A percentile compares a stretch with the other conserved stretches of the same genome.
These are phyloP conservation scores for Aspergillus terreus DNA, from an alignment of 2,329 filamentous ascomycete genomes.

Conservation along the genomic window DNA sequence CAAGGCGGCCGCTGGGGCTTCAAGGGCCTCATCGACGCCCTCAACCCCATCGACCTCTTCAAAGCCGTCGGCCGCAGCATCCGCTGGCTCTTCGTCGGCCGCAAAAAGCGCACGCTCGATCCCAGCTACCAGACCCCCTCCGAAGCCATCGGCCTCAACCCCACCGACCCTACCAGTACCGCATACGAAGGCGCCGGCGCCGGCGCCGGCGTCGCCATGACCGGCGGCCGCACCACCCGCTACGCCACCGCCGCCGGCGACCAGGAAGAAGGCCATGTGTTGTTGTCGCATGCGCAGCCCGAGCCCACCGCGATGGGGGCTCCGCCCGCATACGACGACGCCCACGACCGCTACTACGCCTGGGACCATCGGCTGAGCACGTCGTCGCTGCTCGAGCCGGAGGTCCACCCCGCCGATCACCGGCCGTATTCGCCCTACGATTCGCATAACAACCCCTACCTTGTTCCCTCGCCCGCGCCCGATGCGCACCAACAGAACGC, in stretches of 20 bases:
- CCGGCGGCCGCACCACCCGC: slow-evolving; percentile 18
- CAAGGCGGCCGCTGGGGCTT: slow-evolving; percentile 63
- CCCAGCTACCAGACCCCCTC: slow-evolving; percentile 34
- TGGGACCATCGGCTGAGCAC: slow-evolving; percentile 8
- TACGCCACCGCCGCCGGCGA: slow-evolving; percentile 24
- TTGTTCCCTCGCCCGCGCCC: slow-evolving; percentile 12
- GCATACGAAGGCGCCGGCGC: slow-evolving; percentile 27
- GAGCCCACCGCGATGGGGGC: slow-evolving; percentile 23
- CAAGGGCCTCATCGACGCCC: slow-evolving; percentile 64
- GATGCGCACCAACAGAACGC: slow-evolving; percentile 11
- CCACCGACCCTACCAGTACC: slow-evolving; percentile 18
- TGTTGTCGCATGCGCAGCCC: slow-evolving; percentile 37
- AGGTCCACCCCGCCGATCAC: slow-evolving; percentile 4
- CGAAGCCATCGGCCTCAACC: slow-evolving; percentile 28
- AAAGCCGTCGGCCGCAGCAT: slow-evolving; percentile 75
- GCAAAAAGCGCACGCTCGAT: slow-evolving; percentile 47
- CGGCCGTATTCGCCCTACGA: slow-evolving; percentile 18
- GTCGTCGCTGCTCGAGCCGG: slow-evolving; percentile 12
- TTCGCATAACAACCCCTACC: slow-evolving; percentile 14
- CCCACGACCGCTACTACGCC: slow-evolving; percentile 11
- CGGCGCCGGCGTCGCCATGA: slow-evolving; percentile 16
- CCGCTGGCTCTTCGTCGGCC: slow-evolving; percentile 76
- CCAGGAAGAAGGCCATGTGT: slow-evolving; percentile 33
- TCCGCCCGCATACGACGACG: slow-evolving; percentile 17
- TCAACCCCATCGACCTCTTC: slow-evolving; percentile 78